Conservation (phyloP, 2,329 filamentous ascomycete genomes). For the Tolypocladium album region DNA sequence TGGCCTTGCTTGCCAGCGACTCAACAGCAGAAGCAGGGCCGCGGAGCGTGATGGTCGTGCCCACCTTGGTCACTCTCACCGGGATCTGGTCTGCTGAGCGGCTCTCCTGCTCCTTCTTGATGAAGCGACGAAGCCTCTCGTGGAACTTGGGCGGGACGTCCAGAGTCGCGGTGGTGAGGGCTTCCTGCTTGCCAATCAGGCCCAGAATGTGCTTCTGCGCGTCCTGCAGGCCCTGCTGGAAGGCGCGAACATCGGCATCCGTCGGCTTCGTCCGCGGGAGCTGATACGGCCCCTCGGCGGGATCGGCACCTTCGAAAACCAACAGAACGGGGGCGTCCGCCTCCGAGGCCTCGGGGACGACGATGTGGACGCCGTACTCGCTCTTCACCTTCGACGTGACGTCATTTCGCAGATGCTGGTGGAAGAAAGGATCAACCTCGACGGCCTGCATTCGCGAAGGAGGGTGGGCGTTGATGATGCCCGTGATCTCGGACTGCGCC, state of each 20-base stretch:
- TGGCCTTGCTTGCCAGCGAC: slow-evolving; percentile 60
- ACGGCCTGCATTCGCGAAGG: slow-evolving; percentile 59
- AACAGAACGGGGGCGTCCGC: slow-evolving; percentile 53
- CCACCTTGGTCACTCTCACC: slow-evolving; percentile 46
- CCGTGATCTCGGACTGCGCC: slow-evolving; percentile 64
- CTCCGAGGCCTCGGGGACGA: slow-evolving; percentile 56
- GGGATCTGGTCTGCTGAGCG: slow-evolving; percentile 48
- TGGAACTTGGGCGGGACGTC: slow-evolving; percentile 55
- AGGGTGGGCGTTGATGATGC: slow-evolving; percentile 62
- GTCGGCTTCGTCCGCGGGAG: slow-evolving; percentile 43
- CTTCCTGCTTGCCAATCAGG: slow-evolving; percentile 48
- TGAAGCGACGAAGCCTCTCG: slow-evolving; percentile 51
- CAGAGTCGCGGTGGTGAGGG: slow-evolving; percentile 36
- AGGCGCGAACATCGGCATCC: slow-evolving; percentile 37
- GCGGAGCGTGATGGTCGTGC: slow-evolving; percentile 58
- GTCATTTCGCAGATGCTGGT: slow-evolving; percentile 57
- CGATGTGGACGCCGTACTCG: slow-evolving; percentile 61
- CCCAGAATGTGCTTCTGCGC: slow-evolving; percentile 47
- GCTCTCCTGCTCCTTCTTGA: slow-evolving; percentile 52
- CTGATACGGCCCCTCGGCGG: slow-evolving; percentile 34
- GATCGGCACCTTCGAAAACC: slow-evolving; percentile 60
- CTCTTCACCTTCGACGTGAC: slow-evolving; percentile 53
- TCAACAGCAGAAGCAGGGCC: slow-evolving; percentile 67
- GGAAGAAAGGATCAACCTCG: slow-evolving; percentile 68
- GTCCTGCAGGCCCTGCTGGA: slow-evolving; percentile 43